These are phyloP conservation scores for Lipomyces sp. DNA, from an alignment of 805 yeast genomes.

Conservation along the genomic window DNA sequence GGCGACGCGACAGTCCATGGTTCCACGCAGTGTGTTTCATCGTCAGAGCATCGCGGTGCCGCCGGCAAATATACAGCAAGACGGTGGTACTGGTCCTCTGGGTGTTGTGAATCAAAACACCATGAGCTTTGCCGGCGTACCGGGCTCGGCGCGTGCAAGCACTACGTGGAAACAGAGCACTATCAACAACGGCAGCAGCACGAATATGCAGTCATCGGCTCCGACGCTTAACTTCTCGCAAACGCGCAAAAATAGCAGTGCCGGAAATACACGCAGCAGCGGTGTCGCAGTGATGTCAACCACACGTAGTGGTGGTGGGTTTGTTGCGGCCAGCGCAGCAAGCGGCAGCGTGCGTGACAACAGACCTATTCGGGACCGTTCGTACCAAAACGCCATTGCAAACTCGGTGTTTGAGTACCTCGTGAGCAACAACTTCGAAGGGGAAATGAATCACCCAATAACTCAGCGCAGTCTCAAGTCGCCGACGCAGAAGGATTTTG, in stretches of 20 bases:
- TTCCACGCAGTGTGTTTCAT: conserved; percentile 22
- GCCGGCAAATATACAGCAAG: conserved; percentile 3
- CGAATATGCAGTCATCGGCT: too few relatives aligned
- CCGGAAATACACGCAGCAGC: conserved; percentile 1
- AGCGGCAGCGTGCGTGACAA: conserved; percentile 47
- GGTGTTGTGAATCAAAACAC: conserved; percentile 18
- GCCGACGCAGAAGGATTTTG: conserved; percentile 88
- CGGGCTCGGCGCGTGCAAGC: conserved; percentile 24
- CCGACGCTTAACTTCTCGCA: not conserved
- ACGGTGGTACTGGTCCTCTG: conserved; percentile 1
- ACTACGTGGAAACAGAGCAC: conserved; percentile 12
- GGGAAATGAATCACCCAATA: conserved; percentile 68
- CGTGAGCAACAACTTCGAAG: conserved; percentile 61
- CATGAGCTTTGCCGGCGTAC: conserved; percentile 15
- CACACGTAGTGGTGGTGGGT: conserved; percentile 17
- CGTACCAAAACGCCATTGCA: conserved; percentile 47
- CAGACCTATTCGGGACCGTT: conserved; percentile 72
- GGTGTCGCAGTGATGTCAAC: not conserved
- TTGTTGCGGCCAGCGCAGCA: conserved; percentile 15
- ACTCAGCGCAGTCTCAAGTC: conserved; percentile 59
- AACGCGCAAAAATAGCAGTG: conserved; percentile 14
- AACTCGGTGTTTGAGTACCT: conserved; percentile 68
- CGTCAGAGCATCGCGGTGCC: conserved; percentile 26
- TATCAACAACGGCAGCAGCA: conserved; percentile 3
- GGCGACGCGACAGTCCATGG: conserved; percentile 26